Evolutionary conservation across 2,329 filamentous ascomycete species (phyloP).

Genomic region (Drechslera avenae): DNA sequence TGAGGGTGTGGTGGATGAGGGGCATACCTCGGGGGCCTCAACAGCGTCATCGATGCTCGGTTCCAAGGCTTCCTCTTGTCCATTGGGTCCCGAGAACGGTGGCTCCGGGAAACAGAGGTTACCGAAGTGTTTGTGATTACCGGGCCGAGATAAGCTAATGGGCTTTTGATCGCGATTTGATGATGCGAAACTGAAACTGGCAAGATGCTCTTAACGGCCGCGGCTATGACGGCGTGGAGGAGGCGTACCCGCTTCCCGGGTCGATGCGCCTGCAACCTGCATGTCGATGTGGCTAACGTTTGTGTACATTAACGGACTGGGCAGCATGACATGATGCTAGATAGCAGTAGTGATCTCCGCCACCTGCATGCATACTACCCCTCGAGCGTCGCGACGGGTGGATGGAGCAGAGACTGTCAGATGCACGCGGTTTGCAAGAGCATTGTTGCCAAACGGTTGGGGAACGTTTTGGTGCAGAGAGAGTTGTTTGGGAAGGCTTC

Average conservation of each 20-base stretch:
- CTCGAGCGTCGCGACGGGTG: no score
- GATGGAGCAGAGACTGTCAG: no score
- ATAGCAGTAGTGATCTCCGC: conserved; percentile 4
- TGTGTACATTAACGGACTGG: conserved; percentile 36
- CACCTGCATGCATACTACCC: no score
- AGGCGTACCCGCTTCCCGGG: conserved; percentile 32
- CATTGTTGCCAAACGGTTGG: not conserved
- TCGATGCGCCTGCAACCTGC: conserved; percentile 13
- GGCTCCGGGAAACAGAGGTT: not conserved
- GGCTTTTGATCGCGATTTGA: conserved; percentile 7
- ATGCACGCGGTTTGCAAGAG: no score
- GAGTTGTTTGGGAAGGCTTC: not conserved
- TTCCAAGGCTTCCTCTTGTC: not conserved
- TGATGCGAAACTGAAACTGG: conserved; percentile 1
- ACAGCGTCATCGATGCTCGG: not conserved
- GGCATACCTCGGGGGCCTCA: conserved; percentile 13
- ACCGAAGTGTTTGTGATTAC: conserved; percentile 2
- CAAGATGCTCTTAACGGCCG: conserved; percentile 24
- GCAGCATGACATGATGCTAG: conserved; percentile 42
- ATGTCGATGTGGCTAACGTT: conserved; percentile 27
- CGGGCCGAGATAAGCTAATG: conserved; percentile 9
- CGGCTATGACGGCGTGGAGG: conserved; percentile 29
- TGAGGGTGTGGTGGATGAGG: conserved; percentile 30
- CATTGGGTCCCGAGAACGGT: not conserved
- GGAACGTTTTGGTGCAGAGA: not conserved